These are phyloP conservation scores for Neobulgaria alba DNA, from an alignment of 2,329 filamentous ascomycete genomes.

Conservation along the genomic window DNA sequence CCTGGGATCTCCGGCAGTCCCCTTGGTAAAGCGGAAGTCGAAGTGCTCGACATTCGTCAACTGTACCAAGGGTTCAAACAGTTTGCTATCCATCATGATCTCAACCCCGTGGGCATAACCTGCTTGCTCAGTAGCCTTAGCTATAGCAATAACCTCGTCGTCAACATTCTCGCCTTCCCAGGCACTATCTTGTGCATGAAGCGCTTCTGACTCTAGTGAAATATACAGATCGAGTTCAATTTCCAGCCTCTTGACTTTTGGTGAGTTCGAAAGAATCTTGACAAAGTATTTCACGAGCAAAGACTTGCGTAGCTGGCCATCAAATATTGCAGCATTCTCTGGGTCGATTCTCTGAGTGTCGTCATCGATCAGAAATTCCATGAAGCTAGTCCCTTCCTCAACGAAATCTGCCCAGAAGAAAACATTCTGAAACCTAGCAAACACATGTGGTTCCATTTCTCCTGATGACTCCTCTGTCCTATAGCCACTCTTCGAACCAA, in stretches of 20 bases:
- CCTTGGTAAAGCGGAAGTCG: slow-evolving; percentile 5
- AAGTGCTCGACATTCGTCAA: slow-evolving; percentile 11
- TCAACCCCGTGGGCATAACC: slow-evolving; percentile 9
- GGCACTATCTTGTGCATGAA: slow-evolving; percentile 5
- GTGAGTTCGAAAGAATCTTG: slow-evolving; percentile 8
- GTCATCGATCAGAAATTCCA: slow-evolving; percentile 11
- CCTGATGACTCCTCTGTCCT: slow-evolving; percentile 1
- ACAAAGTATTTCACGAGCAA: slow-evolving; percentile 13
- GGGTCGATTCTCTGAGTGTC: slow-evolving; percentile 4
- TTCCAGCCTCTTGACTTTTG: slow-evolving; percentile 6
- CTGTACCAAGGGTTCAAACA: slow-evolving; percentile 6
- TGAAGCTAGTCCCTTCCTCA: slow-evolving; percentile 3
- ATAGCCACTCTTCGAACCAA: background rate
- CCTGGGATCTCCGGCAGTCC: slow-evolving; percentile 3
- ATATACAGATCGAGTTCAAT: slow-evolving; percentile 13
- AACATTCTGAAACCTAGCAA: slow-evolving; percentile 14
- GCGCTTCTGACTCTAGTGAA: no score
- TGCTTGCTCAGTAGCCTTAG: slow-evolving; percentile 2
- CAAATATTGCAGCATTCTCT: slow-evolving; percentile 3
- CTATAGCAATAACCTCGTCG: slow-evolving; percentile 2
- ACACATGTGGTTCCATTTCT: slow-evolving; percentile 15
- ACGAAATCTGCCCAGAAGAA: slow-evolving; percentile 10
- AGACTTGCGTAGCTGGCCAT: slow-evolving; percentile 2
- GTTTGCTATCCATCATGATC: slow-evolving; percentile 11
- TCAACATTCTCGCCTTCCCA: slow-evolving; percentile 4